Evolutionary conservation across 371 early-diverging fungal species (phyloP).

Genomic region (Fennellomyces sp.): DNA sequence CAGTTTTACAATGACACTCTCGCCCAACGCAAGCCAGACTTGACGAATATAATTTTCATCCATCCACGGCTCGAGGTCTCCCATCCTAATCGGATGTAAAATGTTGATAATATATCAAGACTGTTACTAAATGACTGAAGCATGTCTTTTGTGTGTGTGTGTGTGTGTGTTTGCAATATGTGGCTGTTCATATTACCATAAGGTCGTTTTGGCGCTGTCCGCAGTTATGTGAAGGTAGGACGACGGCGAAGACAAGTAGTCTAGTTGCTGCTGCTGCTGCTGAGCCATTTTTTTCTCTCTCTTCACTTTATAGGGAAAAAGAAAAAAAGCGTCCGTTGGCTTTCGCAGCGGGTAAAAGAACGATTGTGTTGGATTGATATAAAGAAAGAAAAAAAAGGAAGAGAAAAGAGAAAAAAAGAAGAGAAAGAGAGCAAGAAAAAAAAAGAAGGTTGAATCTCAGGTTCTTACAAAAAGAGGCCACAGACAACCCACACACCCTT

Average conservation of each 20-base stretch:
- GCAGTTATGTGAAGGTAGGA: neutral
- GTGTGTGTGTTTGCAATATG: slow-evolving; percentile 66
- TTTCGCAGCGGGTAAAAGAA: neutral
- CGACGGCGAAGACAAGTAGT: slow-evolving; percentile 2
- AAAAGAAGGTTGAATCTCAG: slow-evolving; percentile 5
- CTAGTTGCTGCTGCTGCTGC: slow-evolving; percentile 5
- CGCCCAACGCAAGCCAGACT: slow-evolving; percentile 74
- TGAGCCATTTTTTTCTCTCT: slow-evolving; percentile 6
- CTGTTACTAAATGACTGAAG: too few species aligned
- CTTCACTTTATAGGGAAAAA: neutral
- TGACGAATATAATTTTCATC: slow-evolving; percentile 76
- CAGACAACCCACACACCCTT: neutral
- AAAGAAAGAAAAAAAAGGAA: neutral
- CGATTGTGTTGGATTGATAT: neutral
- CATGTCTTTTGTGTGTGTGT: slow-evolving; percentile 67
- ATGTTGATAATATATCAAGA: slow-evolving; percentile 40
- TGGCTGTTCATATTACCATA: slow-evolving; percentile 59
- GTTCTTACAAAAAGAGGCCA: neutral
- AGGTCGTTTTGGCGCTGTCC: slow-evolving; percentile 8
- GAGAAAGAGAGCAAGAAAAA: neutral
- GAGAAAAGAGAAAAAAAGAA: neutral
- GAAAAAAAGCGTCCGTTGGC: neutral
- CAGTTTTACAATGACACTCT: slow-evolving; percentile 81
- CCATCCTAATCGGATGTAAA: slow-evolving; percentile 69
- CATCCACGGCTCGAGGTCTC: slow-evolving; percentile 88